A percentile compares a stretch with the other conserved stretches of the same genome.
These are phyloP conservation scores for Brassica incana DNA, from an alignment of 345 rosid genomes.

Conservation along the genomic window DNA sequence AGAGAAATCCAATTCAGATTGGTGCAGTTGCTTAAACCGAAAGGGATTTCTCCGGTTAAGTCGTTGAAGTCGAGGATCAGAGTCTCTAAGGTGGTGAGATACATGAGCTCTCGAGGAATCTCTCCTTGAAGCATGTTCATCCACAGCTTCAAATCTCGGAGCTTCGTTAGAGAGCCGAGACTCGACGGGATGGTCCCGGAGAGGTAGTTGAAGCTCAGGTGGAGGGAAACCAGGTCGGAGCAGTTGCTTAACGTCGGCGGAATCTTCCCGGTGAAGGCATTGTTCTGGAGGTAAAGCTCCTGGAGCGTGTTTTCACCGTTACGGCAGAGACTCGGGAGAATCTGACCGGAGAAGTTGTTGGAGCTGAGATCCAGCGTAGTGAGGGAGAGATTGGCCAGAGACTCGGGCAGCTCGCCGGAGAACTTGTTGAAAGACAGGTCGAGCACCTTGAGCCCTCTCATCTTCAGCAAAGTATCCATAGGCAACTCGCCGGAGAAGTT, in stretches of 20 bases:
- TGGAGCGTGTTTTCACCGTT: conserved; percentile 49
- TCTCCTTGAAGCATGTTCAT: conserved; percentile 77
- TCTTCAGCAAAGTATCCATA: conserved; percentile 51
- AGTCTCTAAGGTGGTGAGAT: conserved; percentile 58
- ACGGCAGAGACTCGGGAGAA: conserved; percentile 59
- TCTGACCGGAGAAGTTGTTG: conserved; percentile 63
- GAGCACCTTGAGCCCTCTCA: conserved; percentile 58
- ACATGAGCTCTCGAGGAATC: conserved; percentile 71
- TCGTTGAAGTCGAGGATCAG: conserved; percentile 91
- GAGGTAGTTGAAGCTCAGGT: conserved; percentile 81
- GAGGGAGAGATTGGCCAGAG: conserved; percentile 57
- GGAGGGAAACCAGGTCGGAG: conserved; percentile 77
- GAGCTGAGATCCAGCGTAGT: conserved; percentile 80
- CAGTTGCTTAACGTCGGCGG: conserved; percentile 66
- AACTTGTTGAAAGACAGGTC: conserved; percentile 61
- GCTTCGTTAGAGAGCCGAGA: conserved; percentile 65
- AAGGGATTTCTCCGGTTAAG: conserved; percentile 71
- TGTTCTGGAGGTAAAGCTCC: conserved; percentile 73
- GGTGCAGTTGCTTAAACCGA: conserved; percentile 72
- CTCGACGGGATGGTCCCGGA: conserved; percentile 77
- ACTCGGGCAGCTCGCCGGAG: conserved; percentile 59
- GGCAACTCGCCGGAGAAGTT: conserved; percentile 76
- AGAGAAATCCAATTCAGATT: conserved; percentile 84
- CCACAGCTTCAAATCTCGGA: conserved; percentile 80
- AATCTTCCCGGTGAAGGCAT: conserved; percentile 60